Percentiles rank a stretch among this genome's conserved stretches.
Conservation (phyloP, 768 basidiomycete species). For the Hericium erinaceus region DNA sequence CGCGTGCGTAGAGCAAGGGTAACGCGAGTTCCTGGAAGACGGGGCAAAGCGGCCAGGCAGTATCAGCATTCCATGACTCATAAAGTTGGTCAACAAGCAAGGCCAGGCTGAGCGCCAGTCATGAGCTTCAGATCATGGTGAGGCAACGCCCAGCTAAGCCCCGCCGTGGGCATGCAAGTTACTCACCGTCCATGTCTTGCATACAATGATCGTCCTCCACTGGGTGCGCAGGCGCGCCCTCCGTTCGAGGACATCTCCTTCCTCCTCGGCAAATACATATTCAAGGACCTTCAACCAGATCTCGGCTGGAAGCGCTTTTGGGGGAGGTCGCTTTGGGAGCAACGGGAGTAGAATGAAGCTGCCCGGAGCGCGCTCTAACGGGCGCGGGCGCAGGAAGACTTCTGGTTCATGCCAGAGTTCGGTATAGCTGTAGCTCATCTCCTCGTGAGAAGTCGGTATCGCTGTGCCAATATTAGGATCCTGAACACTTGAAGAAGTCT, state of each 20-base stretch:
- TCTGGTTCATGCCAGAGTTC: slow-evolving; percentile 1
- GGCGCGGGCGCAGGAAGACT: slow-evolving; percentile 57
- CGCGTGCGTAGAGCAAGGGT: slow-evolving; percentile 57
- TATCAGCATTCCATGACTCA: background rate
- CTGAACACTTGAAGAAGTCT: too few relatives aligned
- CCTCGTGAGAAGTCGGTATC: too few relatives aligned
- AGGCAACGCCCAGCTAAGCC: background rate
- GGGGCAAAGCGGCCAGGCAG: background rate
- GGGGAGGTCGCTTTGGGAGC: slow-evolving; percentile 42
- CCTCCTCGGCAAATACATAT: slow-evolving; percentile 20
- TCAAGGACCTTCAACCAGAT: slow-evolving; percentile 60
- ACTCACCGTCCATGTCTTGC: slow-evolving; percentile 13
- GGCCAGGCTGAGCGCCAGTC: too few relatives aligned
- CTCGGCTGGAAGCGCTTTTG: slow-evolving; percentile 56
- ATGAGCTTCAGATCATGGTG: background rate
- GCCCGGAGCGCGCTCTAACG: slow-evolving; percentile 50
- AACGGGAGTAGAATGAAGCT: slow-evolving; percentile 60
- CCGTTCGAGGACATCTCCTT: slow-evolving; percentile 1
- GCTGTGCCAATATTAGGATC: too few relatives aligned
- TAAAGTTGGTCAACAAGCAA: too few relatives aligned
- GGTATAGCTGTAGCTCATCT: background rate
- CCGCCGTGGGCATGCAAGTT: background rate
- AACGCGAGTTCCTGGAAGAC: slow-evolving; percentile 45
- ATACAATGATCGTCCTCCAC: slow-evolving; percentile 15
- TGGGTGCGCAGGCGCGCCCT: slow-evolving; percentile 10